Evolutionary conservation across 2,329 filamentous ascomycete genomes (phyloP).

Genomic region (Lojkania enalia): DNA sequence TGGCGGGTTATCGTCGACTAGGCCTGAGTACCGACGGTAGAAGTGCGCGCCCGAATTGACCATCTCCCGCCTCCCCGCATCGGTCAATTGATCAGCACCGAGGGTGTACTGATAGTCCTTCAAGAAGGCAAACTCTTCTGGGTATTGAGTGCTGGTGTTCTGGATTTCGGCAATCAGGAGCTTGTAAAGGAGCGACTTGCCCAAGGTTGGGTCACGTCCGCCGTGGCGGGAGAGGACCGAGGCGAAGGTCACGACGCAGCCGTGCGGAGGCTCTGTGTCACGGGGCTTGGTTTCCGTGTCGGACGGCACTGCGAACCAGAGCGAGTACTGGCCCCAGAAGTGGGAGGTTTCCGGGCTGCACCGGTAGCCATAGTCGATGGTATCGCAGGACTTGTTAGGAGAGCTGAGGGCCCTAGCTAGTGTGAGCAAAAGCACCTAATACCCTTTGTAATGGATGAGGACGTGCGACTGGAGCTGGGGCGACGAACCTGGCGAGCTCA

Average conservation of each 20-base stretch:
- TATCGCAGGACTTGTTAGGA: conserved; percentile 53
- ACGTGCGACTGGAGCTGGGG: conserved; percentile 7
- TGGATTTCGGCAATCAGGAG: conserved; percentile 69
- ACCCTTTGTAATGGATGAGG: no score
- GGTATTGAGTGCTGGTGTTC: conserved; percentile 57
- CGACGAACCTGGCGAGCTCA: conserved; percentile 32
- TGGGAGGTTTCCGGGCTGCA: conserved; percentile 66
- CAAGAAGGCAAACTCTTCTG: conserved; percentile 69
- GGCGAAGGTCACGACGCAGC: conserved; percentile 78
- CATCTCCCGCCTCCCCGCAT: conserved; percentile 70
- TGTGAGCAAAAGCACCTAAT: conserved; percentile 18
- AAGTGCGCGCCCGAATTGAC: conserved; percentile 76
- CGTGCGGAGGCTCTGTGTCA: conserved; percentile 61
- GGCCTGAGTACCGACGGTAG: conserved; percentile 69
- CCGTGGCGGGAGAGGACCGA: conserved; percentile 84
- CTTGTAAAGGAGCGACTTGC: conserved; percentile 68
- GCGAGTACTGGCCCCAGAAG: conserved; percentile 85
- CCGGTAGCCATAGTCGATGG: conserved; percentile 61
- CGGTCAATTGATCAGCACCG: conserved; percentile 69
- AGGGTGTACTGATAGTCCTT: conserved; percentile 71
- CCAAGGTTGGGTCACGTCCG: conserved; percentile 74
- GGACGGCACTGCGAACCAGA: conserved; percentile 76
- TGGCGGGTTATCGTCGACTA: conserved; percentile 62
- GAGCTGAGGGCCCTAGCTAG: conserved; percentile 20
- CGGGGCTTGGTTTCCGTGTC: conserved; percentile 63